Evolutionary conservation across 2,329 filamentous ascomycete species (phyloP).

Genomic region (Monosporascus cannonballus): DNA sequence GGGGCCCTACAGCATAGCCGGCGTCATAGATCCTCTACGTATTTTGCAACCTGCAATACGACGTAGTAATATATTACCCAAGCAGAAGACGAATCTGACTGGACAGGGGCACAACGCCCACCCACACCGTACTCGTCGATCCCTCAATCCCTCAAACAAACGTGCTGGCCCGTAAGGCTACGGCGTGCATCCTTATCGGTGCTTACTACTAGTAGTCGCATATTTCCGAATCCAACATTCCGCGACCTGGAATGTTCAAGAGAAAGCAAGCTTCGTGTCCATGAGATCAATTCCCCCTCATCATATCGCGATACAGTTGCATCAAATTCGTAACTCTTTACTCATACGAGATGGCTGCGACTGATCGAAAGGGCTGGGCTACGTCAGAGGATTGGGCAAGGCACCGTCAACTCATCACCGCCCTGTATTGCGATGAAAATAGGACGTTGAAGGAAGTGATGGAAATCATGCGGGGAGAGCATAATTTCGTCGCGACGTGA

Average conservation of each 20-base stretch:
- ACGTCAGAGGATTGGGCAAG: constrained; percentile 14
- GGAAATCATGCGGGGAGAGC: constrained; percentile 15
- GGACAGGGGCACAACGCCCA: neutral
- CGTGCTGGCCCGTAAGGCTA: neutral
- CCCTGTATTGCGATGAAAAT: constrained; percentile 15
- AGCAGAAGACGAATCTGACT: neutral
- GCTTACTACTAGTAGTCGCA: too few species aligned
- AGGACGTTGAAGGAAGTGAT: constrained; percentile 18
- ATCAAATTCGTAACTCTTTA: neutral
- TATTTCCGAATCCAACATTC: neutral
- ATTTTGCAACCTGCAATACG: neutral
- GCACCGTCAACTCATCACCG: constrained; percentile 13
- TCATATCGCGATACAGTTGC: neutral
- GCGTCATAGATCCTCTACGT: neutral
- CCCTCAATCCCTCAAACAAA: neutral
- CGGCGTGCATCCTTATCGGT: neutral
- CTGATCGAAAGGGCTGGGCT: constrained; percentile 8
- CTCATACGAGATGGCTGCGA: neutral
- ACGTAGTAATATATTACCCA: neutral
- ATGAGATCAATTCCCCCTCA: neutral
- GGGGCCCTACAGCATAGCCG: neutral
- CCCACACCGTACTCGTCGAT: neutral
- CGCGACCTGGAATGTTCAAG: neutral
- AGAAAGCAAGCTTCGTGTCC: neutral
- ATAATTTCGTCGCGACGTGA: constrained; percentile 18